Base-by-base conservation (phyloP, 1,284 basidiomycete genomes). In the Schizophyllum commune region DNA sequence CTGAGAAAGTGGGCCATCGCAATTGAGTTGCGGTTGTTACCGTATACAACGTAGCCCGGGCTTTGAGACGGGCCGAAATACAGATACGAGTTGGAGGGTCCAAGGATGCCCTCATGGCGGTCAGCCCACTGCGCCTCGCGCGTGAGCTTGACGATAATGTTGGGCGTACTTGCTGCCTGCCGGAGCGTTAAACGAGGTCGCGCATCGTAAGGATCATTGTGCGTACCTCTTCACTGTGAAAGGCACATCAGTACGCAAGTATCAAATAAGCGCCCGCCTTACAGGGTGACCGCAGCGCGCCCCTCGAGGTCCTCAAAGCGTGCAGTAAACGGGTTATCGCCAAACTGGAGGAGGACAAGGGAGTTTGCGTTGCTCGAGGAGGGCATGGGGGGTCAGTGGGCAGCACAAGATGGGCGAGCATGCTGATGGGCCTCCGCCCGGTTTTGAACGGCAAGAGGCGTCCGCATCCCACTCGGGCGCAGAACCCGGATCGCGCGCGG, bases 11-110 rank as follows among this genome's bases (percentile, higher is more conserved):
- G 77, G 0, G 72, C 68, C 87, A 91, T 89, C 4, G 79, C 75
- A 34, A 79, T 68, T 32, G 79, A 71, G 32, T 78, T 77, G 21
- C 75, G 74, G 62, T 81, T 83, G 64, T 86, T 88, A 5, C 88
- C 89, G 64, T 89, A 91, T 51, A 82, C 79, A 52, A 90, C 71
- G 66, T 83, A 83, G 6, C 89, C 88, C 4, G 81, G 79, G 2
- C 77, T 68, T 57, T 76, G 79, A 56, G 61, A 63, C 47, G 65
- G 65, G 0, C 88, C 89, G 63, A 91, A 84, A 69, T 88, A 91
- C 62, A 89, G 81, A 68, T 80, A 88, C 6, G 88, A 83, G 55
- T 81, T 85, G 62, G 78, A 79, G 15, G 89, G 88, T 13, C 89
- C 89, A 82, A 88, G 83, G 64, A 89, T 83, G 57, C 75, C 76